phyloP scores from a whole-genome alignment of 192 early-diverging fungal species.

The Backusella psychrophila region DNA sequence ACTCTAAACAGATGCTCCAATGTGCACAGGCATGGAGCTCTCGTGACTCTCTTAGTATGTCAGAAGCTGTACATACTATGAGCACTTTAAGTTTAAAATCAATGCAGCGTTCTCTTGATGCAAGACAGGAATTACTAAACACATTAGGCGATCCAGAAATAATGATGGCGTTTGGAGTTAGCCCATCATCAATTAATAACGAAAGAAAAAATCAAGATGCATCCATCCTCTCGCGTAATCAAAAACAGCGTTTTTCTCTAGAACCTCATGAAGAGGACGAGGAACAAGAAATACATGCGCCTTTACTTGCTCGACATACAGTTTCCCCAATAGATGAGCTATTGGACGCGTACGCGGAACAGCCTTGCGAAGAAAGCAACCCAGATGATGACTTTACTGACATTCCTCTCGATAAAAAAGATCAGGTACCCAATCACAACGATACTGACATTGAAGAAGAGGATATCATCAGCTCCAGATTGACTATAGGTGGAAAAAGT shows the following conservation, averaged over 20 bases:
- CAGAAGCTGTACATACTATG: constrained; percentile 24
- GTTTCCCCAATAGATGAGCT: neutral
- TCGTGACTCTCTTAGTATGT: neutral
- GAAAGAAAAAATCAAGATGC: neutral
- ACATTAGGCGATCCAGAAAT: constrained; percentile 8
- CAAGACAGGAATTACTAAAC: constrained; percentile 18
- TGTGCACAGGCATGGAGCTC: constrained; percentile 23
- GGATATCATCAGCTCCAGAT: neutral
- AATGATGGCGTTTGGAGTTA: neutral
- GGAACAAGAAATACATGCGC: constrained; percentile 21
- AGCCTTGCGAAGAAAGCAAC: neutral
- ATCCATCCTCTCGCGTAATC: neutral
- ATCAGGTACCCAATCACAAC: neutral
- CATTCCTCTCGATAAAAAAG: neutral
- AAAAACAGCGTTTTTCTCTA: neutral
- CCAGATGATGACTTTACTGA: neutral
- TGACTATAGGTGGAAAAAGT: neutral
- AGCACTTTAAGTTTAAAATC: constrained; percentile 17
- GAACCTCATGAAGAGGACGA: neutral
- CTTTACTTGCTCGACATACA: constrained; percentile 1
- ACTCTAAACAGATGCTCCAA: constrained; percentile 24
- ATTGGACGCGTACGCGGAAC: neutral
- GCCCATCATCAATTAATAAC: neutral
- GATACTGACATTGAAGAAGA: neutral
- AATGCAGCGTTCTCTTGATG: constrained; percentile 22